These are phyloP conservation scores for Toxoplasma gondii DNA, from an alignment of 169 alveolate species.

Conservation along the genomic window DNA sequence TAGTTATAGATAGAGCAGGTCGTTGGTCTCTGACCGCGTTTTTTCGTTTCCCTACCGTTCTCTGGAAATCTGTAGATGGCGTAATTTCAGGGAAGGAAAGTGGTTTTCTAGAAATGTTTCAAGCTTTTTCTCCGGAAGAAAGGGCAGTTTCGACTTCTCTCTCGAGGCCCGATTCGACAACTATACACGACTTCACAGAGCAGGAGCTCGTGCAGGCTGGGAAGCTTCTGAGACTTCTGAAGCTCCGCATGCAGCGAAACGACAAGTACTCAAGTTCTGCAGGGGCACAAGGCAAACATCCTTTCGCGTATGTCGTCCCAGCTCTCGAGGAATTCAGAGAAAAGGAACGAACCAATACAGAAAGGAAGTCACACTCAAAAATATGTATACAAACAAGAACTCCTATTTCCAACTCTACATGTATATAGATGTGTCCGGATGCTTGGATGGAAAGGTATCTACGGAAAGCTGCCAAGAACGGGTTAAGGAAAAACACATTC, in stretches of 20 bases:
- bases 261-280: neutral
- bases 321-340: neutral
- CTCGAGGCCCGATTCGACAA: constrained; percentile 8
- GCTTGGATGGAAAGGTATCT: too few relatives aligned
- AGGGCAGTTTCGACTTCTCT: neutral
- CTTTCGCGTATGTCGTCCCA: neutral
- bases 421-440: neutral
- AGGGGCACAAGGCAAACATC: neutral
- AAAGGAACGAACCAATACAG: neutral
- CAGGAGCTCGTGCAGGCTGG: constrained; percentile 43
- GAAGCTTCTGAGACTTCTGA: constrained; percentile 14
- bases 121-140: neutral
- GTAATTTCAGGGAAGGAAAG: neutral
- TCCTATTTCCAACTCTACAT: too few relatives aligned
- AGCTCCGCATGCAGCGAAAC: neutral
- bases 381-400: neutral
- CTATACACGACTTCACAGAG: neutral
- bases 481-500: too few relatives aligned
- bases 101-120: neutral
- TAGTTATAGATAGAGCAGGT: too few relatives aligned
- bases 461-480: too few relatives aligned
- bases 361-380: too few relatives aligned
- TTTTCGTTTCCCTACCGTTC: neutral
- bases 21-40: neutral
- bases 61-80: neutral